Conservation (phyloP, 441 rosid species). For the Sinapis alba region DNA sequence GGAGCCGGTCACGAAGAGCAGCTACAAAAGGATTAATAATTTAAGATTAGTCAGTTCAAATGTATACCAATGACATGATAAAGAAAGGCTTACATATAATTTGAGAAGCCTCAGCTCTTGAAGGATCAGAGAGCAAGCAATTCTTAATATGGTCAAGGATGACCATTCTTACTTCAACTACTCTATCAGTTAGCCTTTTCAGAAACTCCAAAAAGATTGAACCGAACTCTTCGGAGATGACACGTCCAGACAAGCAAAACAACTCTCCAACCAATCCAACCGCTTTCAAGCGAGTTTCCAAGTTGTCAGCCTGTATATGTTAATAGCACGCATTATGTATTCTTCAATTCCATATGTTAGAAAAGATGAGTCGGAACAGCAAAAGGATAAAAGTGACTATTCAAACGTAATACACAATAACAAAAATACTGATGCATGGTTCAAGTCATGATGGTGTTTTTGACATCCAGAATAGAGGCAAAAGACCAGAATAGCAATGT, state of each 20-base stretch:
- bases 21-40: slow-evolving; percentile 53
- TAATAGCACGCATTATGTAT: slow-evolving; percentile 21
- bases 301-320: slow-evolving; percentile 81
- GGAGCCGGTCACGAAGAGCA: slow-evolving; percentile 94
- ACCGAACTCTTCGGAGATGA: slow-evolving; percentile 70
- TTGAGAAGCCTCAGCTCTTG: slow-evolving; percentile 81
- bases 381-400: neutral
- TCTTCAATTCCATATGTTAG: slow-evolving; percentile 1
- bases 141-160: slow-evolving; percentile 90
- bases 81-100: slow-evolving; percentile 66
- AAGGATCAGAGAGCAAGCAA: slow-evolving; percentile 81
- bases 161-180: slow-evolving; percentile 82
- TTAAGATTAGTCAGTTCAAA: slow-evolving; percentile 31
- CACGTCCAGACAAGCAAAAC: slow-evolving; percentile 77
- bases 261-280: slow-evolving; percentile 91
- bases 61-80: slow-evolving; percentile 32
- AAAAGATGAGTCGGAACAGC: slow-evolving; percentile 21
- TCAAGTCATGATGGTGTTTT: slow-evolving; percentile 21
- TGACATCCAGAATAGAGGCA: slow-evolving; percentile 8
- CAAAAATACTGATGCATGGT: slow-evolving; percentile 14
- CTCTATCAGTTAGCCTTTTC: slow-evolving; percentile 97
- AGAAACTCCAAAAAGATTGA: slow-evolving; percentile 93
- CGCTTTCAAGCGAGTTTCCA: slow-evolving; percentile 89
- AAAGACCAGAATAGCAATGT: slow-evolving; percentile 36
- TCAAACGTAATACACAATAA: slow-evolving; percentile 6